Percentiles rank a stretch among this genome's conserved stretches.
phyloP scores from a whole-genome alignment of 169 alveolate genomes.

The Eimeria sp. region DNA sequence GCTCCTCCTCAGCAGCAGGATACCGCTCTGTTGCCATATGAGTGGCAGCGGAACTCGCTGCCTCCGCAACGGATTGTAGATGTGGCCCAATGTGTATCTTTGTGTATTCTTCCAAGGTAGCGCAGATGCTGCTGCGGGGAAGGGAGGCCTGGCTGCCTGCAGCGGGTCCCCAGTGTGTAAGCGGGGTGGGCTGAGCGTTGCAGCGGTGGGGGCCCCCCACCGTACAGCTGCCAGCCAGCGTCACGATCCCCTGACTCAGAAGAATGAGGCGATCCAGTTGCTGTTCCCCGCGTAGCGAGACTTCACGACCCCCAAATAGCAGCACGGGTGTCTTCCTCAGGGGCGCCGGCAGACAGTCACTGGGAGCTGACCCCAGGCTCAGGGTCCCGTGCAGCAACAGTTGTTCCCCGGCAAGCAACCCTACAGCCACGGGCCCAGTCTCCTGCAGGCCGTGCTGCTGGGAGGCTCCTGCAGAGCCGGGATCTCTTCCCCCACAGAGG shows the following conservation, averaged over 20 bases:
- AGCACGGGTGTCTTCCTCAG: constrained; percentile 2
- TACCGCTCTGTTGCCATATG: neutral
- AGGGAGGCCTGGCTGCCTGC: neutral
- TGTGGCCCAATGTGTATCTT: neutral
- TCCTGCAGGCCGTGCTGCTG: constrained; percentile 19
- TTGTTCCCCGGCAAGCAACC: constrained; percentile 49
- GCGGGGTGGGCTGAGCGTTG: constrained; percentile 32
- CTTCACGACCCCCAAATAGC: constrained; percentile 51
- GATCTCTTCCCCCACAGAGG: constrained; percentile 2
- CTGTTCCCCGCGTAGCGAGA: constrained; percentile 57
- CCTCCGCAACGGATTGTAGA: constrained; percentile 26
- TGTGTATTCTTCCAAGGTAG: constrained; percentile 2
- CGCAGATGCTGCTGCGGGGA: constrained; percentile 22
- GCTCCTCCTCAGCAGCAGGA: neutral
- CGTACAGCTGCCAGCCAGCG: constrained; percentile 52
- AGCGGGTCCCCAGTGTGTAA: neutral
- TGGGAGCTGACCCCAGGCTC: constrained; percentile 13
- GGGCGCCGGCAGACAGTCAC: constrained; percentile 56
- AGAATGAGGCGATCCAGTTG: constrained; percentile 34
- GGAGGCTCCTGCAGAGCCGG: neutral
- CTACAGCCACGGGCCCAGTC: constrained; percentile 2
- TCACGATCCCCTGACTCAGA: constrained; percentile 39
- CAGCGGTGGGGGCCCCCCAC: constrained; percentile 67
- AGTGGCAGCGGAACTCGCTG: neutral
- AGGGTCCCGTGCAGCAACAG: constrained; percentile 36